Percentiles rank a stretch among this genome's conserved stretches.
phyloP scores from a whole-genome alignment of 176 grass and related monocot species.

The Oropetium thomaeum region DNA sequence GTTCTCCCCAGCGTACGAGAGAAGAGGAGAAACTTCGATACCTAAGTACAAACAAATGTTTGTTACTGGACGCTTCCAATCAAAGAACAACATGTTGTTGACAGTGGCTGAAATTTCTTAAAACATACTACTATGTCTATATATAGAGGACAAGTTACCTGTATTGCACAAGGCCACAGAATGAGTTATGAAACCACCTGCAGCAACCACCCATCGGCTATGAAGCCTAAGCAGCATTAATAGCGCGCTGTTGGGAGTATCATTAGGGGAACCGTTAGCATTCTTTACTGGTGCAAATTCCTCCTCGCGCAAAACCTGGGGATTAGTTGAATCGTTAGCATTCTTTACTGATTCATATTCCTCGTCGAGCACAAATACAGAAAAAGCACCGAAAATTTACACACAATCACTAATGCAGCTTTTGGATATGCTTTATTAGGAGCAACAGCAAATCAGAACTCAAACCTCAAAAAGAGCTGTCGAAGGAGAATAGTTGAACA shows the following conservation, averaged over 20 bases:
- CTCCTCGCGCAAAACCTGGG: slow-evolving; percentile 81
- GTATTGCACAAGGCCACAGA: slow-evolving; percentile 81
- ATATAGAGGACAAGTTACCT: slow-evolving; percentile 43
- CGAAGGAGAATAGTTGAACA: slow-evolving; percentile 79
- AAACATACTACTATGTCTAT: not conserved
- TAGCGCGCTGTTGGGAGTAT: slow-evolving; percentile 74
- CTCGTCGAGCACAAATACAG: slow-evolving; percentile 51
- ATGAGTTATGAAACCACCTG: slow-evolving; percentile 88
- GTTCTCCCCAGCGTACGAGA: slow-evolving; percentile 78
- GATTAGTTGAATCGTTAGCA: slow-evolving; percentile 69
- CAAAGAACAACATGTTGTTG: not conserved
- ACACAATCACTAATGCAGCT: not conserved
- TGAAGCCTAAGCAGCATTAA: slow-evolving; percentile 93
- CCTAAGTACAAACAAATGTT: slow-evolving; percentile 40
- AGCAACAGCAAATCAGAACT: slow-evolving; percentile 5
- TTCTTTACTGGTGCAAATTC: slow-evolving; percentile 98
- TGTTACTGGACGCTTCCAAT: not conserved
- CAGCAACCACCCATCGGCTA: slow-evolving; percentile 88
- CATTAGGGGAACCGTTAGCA: slow-evolving; percentile 78
- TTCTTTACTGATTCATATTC: slow-evolving; percentile 95
- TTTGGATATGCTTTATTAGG: slow-evolving; percentile 7
- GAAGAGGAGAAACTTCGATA: slow-evolving; percentile 83
- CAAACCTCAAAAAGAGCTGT: slow-evolving; percentile 83
- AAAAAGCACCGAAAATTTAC: not conserved
- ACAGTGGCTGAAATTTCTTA: not conserved